Evolutionary conservation across 2,329 filamentous ascomycete species (phyloP).

Genomic region (Grosmannia serpens): DNA sequence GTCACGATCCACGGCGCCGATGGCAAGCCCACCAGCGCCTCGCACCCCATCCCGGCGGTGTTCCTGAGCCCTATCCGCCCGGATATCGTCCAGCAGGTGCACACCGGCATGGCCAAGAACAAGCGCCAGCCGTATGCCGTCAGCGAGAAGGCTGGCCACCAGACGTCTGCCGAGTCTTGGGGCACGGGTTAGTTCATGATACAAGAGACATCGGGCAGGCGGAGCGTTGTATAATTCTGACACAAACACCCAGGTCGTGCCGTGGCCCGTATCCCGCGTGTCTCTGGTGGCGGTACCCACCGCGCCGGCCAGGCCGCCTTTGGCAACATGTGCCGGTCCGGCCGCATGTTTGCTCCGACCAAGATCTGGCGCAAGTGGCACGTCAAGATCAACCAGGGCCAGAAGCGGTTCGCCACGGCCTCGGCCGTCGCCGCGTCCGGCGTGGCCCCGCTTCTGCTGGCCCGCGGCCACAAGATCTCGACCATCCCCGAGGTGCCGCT

Average conservation of each 20-base stretch:
- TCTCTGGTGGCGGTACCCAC: conserved; percentile 99
- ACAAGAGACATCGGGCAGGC: neutral
- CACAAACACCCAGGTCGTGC: conserved; percentile 62
- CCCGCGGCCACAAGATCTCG: conserved; percentile 92
- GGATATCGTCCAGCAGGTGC: conserved; percentile 97
- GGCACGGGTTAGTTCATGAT: conserved; percentile 73
- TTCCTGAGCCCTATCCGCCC: conserved; percentile 96
- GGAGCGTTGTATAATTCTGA: neutral
- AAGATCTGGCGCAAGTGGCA: conserved; percentile 99
- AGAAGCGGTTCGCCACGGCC: conserved; percentile 98
- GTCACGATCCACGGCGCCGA: conserved; percentile 95
- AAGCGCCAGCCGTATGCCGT: conserved; percentile 99
- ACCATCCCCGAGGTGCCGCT: conserved; percentile 92
- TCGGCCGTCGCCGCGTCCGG: conserved; percentile 96
- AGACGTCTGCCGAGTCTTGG: conserved; percentile 99
- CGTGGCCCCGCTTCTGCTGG: conserved; percentile 85
- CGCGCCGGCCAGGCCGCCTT: conserved; percentile 99
- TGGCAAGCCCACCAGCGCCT: conserved; percentile 81
- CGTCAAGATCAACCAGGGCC: conserved; percentile 98
- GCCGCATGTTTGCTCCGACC: conserved; percentile 99
- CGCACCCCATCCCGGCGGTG: conserved; percentile 88
- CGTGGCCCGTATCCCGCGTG: conserved; percentile 99
- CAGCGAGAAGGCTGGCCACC: conserved; percentile 99
- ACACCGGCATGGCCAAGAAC: conserved; percentile 99
- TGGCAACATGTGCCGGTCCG: conserved; percentile 99